Conservation (phyloP, 164 flowering plant genomes). For the Vitis amurensis region DNA sequence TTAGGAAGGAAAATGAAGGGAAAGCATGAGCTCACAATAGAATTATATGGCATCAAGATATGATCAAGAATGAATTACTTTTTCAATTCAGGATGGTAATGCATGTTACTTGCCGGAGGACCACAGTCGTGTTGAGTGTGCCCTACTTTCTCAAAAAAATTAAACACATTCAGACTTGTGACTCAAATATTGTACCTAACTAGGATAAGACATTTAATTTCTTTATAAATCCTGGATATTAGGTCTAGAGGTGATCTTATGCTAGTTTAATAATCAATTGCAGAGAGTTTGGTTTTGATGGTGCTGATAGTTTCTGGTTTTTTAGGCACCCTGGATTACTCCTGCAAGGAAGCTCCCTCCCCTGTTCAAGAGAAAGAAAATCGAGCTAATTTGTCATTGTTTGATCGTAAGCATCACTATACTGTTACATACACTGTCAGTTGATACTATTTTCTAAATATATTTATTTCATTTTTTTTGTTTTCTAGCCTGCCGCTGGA, state of each 20-base stretch:
- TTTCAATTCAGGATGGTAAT: neutral
- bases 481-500: conserved; percentile 42
- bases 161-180: neutral
- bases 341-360: conserved; percentile 35
- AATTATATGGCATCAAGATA: neutral
- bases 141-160: neutral
- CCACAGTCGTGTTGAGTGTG: neutral
- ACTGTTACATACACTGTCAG: neutral
- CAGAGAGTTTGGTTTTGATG: neutral
- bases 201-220: neutral
- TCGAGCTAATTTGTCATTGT: conserved; percentile 31
- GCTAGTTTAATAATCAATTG: neutral
- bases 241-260: neutral
- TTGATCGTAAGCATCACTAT: conserved; percentile 45
- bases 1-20: neutral
- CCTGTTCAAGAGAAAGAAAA: conserved; percentile 25
- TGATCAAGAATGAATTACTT: neutral
- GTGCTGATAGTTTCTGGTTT: neutral
- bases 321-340: conserved; percentile 37
- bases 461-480: neutral
- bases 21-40: neutral
- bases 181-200: neutral
- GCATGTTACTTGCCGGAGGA: neutral
- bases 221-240: neutral
- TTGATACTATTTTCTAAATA: neutral